Base-by-base conservation (phyloP, 441 rosid species). In the Adansonia gregorii region DNA sequence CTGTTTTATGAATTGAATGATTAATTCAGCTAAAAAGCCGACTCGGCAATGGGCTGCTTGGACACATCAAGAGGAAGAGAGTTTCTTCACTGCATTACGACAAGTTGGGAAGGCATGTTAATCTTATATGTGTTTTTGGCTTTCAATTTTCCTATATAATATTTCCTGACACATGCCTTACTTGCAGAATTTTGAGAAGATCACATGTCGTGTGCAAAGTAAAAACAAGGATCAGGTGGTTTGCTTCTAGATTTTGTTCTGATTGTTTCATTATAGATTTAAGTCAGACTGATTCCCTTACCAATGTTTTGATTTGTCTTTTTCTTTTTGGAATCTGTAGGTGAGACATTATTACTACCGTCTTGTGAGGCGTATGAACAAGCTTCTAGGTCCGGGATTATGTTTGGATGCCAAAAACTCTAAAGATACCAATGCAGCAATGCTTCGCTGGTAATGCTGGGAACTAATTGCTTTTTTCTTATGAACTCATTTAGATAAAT, bases 31-130 rank as follows among this genome's bases (percentile, higher is more conserved):
- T 35, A 96, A 93, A 85, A 94, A 83, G 83, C 90, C 97, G 27
- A 96, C 98, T 27, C 83, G 99, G 74, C 98, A 96, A 75, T 96
- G 99, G 99, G 98, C 98, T 85, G 99, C 99, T 78, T 96, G 99
- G 99, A 96, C 99, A 63, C 98, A 90, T 75, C 89, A 94, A 86
- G 99, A 96, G 87, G 98, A 96, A 82, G 98, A 94, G 86, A 90
- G 97, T 83, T 96, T 96, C 87, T 96, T 96, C 86, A 88, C 91
- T 80, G 99, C 99, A 27, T 85, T 96, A 81, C 96, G 98, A 73
- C 99, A 94, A 92, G 97, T 93, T 86, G 99, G 99, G 83, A 96
- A 96, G 97, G 98, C 83, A 82, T 74, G 83, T 76, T 80, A 48
- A 77, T 65, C 43, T 64, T 22, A 14, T 10, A 9, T 65, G 64